Evolutionary conservation across 1,139 yeast species (phyloP).

Genomic region (Nematodospora anomalae): DNA sequence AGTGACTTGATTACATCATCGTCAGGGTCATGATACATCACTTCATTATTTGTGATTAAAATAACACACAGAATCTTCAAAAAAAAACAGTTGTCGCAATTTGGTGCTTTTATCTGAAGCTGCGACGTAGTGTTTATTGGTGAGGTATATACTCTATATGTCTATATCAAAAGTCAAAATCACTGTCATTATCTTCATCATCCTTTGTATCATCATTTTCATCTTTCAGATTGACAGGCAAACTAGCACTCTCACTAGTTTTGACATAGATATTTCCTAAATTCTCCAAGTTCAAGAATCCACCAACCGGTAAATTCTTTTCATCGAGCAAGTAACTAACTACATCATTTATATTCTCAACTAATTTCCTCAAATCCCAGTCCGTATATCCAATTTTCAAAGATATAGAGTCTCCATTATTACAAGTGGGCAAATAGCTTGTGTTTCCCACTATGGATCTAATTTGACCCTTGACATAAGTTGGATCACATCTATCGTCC

Average conservation of each 20-base stretch:
- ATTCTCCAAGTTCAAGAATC: conserved; percentile 45
- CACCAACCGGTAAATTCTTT: conserved; percentile 57
- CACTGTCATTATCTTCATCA: conserved; percentile 27
- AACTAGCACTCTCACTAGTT: conserved; percentile 62
- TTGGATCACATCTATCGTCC: conserved; percentile 60
- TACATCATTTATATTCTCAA: conserved; percentile 57
- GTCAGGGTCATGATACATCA: neutral
- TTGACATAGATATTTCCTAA: conserved; percentile 57
- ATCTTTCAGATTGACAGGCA: conserved; percentile 34
- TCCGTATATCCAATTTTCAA: conserved; percentile 55
- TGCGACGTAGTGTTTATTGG: no score
- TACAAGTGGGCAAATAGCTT: conserved; percentile 57
- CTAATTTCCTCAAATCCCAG: conserved; percentile 43
- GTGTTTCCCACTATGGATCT: conserved; percentile 62
- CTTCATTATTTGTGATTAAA: no score
- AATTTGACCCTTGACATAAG: conserved; percentile 60
- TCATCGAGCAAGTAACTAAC: conserved; percentile 50
- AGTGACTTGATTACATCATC: neutral
- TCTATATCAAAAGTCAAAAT: conserved; percentile 26
- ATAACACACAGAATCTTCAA: no score
- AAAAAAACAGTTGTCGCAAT: neutral
- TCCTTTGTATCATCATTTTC: conserved; percentile 17
- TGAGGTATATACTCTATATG: no score
- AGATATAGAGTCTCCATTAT: conserved; percentile 47
- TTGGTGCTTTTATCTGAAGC: no score